phyloP scores from a whole-genome alignment of 352 stramenopile genomes.

The Phytophthora cajani region DNA sequence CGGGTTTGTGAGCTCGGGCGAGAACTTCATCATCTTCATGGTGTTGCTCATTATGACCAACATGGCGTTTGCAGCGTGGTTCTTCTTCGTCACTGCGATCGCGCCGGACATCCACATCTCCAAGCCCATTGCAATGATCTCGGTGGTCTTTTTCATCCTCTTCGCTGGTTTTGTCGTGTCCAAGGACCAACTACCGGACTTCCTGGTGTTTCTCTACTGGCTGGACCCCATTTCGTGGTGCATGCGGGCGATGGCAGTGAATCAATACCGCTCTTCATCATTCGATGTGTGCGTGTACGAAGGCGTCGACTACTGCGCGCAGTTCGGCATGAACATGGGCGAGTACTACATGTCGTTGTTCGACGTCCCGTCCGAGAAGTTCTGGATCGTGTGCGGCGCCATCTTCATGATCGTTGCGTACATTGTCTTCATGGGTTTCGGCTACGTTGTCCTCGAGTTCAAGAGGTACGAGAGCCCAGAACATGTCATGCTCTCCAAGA shows the following conservation, averaged over 20 bases:
- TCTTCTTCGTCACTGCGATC: slow-evolving; percentile 50
- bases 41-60: slow-evolving; percentile 46
- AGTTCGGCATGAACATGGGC: slow-evolving; percentile 41
- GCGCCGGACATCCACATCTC: slow-evolving; percentile 35
- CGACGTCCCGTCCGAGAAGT: slow-evolving; percentile 26
- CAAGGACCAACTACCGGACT: slow-evolving; percentile 44
- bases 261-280: slow-evolving; percentile 25
- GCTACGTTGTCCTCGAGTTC: slow-evolving; percentile 33
- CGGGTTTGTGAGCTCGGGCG: slow-evolving; percentile 20
- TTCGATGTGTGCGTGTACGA: slow-evolving; percentile 43
- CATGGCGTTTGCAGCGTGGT: slow-evolving; percentile 47
- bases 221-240: slow-evolving; percentile 54
- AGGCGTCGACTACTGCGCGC: slow-evolving; percentile 37
- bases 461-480: slow-evolving; percentile 36
- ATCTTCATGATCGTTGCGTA: slow-evolving; percentile 46
- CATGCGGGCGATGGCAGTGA: slow-evolving; percentile 36
- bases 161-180: slow-evolving; percentile 60
- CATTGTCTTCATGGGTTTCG: slow-evolving; percentile 45
- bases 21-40: slow-evolving; percentile 51
- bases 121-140: slow-evolving; percentile 46
- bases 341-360: slow-evolving; percentile 48
- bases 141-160: slow-evolving; percentile 45
- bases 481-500: slow-evolving; percentile 20
- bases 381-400: slow-evolving; percentile 40
- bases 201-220: slow-evolving; percentile 55